Base-by-base conservation (phyloP, 2,329 filamentous ascomycete genomes). In the Colletotrichum navitas region DNA sequence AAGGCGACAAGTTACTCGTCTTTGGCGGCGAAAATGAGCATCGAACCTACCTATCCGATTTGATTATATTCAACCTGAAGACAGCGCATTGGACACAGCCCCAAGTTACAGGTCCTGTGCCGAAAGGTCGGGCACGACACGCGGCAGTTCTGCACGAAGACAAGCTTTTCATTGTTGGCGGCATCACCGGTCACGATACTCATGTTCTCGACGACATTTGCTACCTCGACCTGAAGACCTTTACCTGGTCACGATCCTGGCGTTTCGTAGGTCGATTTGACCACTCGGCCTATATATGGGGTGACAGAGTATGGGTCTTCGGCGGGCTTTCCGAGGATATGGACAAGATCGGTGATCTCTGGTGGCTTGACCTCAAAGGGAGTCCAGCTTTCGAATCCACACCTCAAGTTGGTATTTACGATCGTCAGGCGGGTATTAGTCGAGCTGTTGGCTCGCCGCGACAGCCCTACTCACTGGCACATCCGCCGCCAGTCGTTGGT, bases 11-110 rank as follows among this genome's bases (percentile, higher is more conserved):
- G 81, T 86, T 99, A n/a, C 88, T 99, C 2, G 94, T 99, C 1
- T 99, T 98, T 79, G 96, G 96, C 68, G 96, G 96, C 75, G 96
- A 99, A 84, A 99, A 99, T 81, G 96, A 99, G 80, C 96, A 98
- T 79, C 90, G 95, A 75, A 95, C 95, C 68, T 97, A 98, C 80
- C 90, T 99, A 16, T 97, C 95, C 59, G 96, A 99, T 80, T 90
- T 99, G 29, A 97, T 98, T 74, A 92, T 99, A 62, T 97, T 99
- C 79, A 95, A 99, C 80, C 89, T 99, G 69, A 93, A 95, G 79
- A 96, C 94, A 0, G 94, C 95, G 45, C 92, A 97, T 79, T 99
- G 96, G 96, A 97, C 94, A 8, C 94, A 97, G 77, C 96, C 96
- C 16, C 90, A 94, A 74, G 91, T 98, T 26, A 90, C 91, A 52